A percentile compares a stretch with the other conserved stretches of the same genome.
These are phyloP conservation scores for Acanthamoeba castellanii DNA, from an alignment of 208 protist species.

Conservation along the genomic window DNA sequence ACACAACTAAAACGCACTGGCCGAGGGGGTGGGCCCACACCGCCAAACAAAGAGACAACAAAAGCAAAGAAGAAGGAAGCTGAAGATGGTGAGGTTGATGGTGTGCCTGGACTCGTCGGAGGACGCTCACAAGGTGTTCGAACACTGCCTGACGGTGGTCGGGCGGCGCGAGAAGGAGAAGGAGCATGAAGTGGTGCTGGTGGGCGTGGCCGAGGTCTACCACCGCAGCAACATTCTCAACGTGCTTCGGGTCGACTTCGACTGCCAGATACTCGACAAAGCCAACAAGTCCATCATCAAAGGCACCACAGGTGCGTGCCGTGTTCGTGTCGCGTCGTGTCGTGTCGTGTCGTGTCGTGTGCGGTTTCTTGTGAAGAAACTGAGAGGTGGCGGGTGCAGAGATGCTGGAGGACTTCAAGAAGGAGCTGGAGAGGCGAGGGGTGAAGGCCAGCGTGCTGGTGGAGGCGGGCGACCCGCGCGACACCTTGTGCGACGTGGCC, in stretches of 20 bases:
- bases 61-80: neutral
- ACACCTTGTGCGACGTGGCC: slow-evolving; percentile 18
- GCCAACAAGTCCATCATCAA: slow-evolving; percentile 71
- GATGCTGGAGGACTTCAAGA: slow-evolving; percentile 45
- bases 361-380: too few relatives aligned
- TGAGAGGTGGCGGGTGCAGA: neutral
- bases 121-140: slow-evolving; percentile 25
- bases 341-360: too few relatives aligned
- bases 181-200: neutral
- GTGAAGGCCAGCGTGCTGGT: slow-evolving; percentile 14
- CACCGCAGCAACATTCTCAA: slow-evolving; percentile 34
- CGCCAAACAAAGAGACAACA: too few relatives aligned
- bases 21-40: too few relatives aligned
- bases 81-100: slow-evolving; percentile 36
- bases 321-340: neutral
- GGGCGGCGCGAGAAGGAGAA: neutral
- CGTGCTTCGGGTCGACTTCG: slow-evolving; percentile 51
- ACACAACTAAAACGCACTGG: too few relatives aligned
- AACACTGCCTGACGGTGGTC: neutral
- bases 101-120: slow-evolving; percentile 50
- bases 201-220: slow-evolving; percentile 41
- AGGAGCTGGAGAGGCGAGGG: neutral
- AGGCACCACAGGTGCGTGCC: neutral
- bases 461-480: slow-evolving; percentile 47
- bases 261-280: slow-evolving; percentile 54